Conservation (phyloP, 2,329 filamentous ascomycete genomes). For the Xylaria sp. region DNA sequence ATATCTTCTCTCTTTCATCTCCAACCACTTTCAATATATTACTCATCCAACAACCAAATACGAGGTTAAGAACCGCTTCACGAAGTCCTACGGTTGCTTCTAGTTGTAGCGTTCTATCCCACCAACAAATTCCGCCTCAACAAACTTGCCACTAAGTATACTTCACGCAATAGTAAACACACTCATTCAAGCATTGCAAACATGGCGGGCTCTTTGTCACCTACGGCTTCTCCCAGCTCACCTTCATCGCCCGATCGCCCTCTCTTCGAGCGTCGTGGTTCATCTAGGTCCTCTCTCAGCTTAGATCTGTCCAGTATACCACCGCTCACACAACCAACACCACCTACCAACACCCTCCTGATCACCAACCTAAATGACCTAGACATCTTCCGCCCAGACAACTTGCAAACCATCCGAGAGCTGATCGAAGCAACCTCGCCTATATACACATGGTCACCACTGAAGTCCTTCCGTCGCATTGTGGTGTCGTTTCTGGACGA, state of each 20-base stretch:
- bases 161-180: conserved; percentile 7
- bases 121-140: background rate
- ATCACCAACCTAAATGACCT: conserved; percentile 81
- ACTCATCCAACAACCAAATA: background rate
- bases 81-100: background rate
- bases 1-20: conserved; percentile 3
- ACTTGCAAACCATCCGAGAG: conserved; percentile 77
- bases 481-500: conserved; percentile 80
- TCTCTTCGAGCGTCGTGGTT: conserved; percentile 51
- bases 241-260: conserved; percentile 48
- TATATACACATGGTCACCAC: conserved; percentile 80
- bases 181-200: conserved; percentile 26
- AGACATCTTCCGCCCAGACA: conserved; percentile 78
- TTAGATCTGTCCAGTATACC: conserved; percentile 80
- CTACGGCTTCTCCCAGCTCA: conserved; percentile 43
- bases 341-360: conserved; percentile 84
- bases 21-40: background rate
- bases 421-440: conserved; percentile 76
- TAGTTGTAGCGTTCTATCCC: background rate
- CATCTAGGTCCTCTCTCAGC: conserved; percentile 66
- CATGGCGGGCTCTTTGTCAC: conserved; percentile 45
- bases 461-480: conserved; percentile 85
- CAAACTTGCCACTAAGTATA: background rate
- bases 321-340: conserved; percentile 74
- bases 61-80: background rate